Evolutionary conservation across 805 yeast species (phyloP).

Genomic region (Teunomyces tritomae): DNA sequence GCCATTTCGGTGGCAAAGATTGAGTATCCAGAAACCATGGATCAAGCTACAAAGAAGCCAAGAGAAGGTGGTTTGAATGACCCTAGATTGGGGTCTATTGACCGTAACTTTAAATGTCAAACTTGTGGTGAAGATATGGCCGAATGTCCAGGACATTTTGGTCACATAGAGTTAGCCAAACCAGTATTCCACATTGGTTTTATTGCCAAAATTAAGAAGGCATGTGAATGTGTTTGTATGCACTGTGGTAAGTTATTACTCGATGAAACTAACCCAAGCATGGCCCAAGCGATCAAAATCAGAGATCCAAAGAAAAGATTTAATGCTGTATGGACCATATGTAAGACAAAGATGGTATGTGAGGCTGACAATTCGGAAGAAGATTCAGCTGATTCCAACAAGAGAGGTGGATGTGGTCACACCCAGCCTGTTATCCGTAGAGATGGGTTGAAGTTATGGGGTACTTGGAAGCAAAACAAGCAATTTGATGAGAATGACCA

Average conservation of each 20-base stretch:
- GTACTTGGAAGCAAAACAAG: constrained; percentile 95
- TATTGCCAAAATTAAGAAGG: constrained; percentile 88
- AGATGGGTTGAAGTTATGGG: constrained; percentile 94
- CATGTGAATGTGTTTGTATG: constrained; percentile 96
- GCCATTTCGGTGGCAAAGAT: constrained; percentile 97
- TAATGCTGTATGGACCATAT: constrained; percentile 92
- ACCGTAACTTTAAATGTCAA: constrained; percentile 95
- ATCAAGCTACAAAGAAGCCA: constrained; percentile 90
- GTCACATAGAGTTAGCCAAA: constrained; percentile 96
- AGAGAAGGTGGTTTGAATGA: constrained; percentile 96
- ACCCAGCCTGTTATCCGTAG: constrained; percentile 93
- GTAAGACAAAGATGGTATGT: constrained; percentile 92
- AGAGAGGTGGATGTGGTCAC: constrained; percentile 98
- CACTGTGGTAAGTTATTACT: constrained; percentile 94
- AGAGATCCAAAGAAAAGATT: constrained; percentile 95
- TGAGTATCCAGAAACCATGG: constrained; percentile 99
- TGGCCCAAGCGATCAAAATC: constrained; percentile 84
- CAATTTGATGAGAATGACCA: constrained; percentile 79
- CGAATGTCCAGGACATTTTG: constrained; percentile 99
- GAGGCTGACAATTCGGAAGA: constrained; percentile 80
- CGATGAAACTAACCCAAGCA: constrained; percentile 77
- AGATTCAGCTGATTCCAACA: constrained; percentile 39
- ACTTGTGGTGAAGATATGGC: constrained; percentile 99
- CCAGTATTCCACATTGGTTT: constrained; percentile 99
- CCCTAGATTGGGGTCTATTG: constrained; percentile 95